A percentile compares a stretch with the other conserved stretches of the same genome.
These are phyloP conservation scores for Stereum hirsutum DNA, from an alignment of 1,284 basidiomycete species.

Conservation along the genomic window DNA sequence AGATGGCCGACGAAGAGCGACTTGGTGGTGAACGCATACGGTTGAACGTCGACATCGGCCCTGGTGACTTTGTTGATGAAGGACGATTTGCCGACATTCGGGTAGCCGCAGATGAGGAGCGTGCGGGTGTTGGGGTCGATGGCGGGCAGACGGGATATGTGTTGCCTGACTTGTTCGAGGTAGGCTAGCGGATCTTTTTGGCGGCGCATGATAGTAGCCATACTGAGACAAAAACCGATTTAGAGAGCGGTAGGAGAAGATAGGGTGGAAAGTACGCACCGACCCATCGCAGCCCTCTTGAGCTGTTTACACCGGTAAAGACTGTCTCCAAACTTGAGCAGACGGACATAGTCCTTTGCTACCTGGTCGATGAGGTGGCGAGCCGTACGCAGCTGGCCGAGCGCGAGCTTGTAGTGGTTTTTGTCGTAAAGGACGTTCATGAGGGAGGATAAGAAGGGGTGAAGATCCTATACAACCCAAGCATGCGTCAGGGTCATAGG, in stretches of 20 bases:
- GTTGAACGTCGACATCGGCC: constrained; percentile 95
- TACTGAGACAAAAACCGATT: constrained; percentile 33
- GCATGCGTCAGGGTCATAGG: not conserved
- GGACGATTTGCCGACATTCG: constrained; percentile 95
- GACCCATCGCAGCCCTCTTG: constrained; percentile 89
- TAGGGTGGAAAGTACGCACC: constrained; percentile 36
- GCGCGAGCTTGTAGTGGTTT: constrained; percentile 96
- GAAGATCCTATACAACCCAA: constrained; percentile 61
- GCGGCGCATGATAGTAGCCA: constrained; percentile 95
- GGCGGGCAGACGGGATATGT: constrained; percentile 91
- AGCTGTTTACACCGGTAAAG: constrained; percentile 96
- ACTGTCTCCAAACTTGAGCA: constrained; percentile 94
- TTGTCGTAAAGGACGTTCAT: constrained; percentile 98
- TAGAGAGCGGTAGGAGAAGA: not conserved
- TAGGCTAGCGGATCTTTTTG: constrained; percentile 97
- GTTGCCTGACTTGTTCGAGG: constrained; percentile 95
- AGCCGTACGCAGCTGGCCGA: constrained; percentile 90
- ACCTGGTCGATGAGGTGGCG: constrained; percentile 93
- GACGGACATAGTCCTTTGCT: constrained; percentile 89
- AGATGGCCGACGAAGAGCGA: constrained; percentile 94
- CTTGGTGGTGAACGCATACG: constrained; percentile 97
- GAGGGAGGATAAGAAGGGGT: constrained; percentile 88
- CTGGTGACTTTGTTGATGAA: constrained; percentile 98
- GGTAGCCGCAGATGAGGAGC: constrained; percentile 92
- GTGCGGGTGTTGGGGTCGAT: constrained; percentile 98